Base-by-base conservation (phyloP, 768 basidiomycete species). In the Chlorophyllum brunneum region DNA sequence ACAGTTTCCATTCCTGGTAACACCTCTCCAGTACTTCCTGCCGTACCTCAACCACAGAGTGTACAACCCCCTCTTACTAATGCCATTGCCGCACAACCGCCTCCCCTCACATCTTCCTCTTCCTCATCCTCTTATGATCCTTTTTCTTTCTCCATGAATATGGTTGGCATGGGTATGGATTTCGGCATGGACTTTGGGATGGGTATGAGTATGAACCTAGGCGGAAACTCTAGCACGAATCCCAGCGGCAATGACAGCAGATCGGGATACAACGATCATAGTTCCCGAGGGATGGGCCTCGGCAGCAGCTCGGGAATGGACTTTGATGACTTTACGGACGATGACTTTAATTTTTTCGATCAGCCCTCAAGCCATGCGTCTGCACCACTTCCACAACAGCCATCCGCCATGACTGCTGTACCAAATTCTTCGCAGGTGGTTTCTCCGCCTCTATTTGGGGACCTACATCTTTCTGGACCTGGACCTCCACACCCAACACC, bases 261-360 rank as follows among this genome's bases (percentile, higher is more conserved):
- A 13, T 39, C 56, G 53, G 33, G 48, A 38, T 38, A 49, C 20
- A 46, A 48, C 45, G 61, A 63, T 44, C 67, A 71, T 44, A 70
- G 71, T 55, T 49, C 67, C 18, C 68, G 71, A 13, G 65, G 68
- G 10, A 54, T 63, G 4, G 65, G 65, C 26, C 59, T 67, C 29
- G 63, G 61, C 30, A 59, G 58, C 26, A 65, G 66, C 18, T 52
- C 42, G 16, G 66, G 71, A 43, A 68, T 76, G 65, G 80, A 79
- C 37, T 80, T 80, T 47, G 82, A 84, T 29, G 78, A 81, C 1
- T 85, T 92, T 59, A 92, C 91, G 0, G 91, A 94, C 46, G 91
- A 92, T 50, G 91, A 94, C 65, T 94, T 93, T 65, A 86, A 80
- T 63, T 93, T 90, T 67, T 94, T 92, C 62, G 89, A 93, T 61